Conservation (phyloP, 2,329 filamentous ascomycete genomes). For the Sporothrix dimorphospora region DNA sequence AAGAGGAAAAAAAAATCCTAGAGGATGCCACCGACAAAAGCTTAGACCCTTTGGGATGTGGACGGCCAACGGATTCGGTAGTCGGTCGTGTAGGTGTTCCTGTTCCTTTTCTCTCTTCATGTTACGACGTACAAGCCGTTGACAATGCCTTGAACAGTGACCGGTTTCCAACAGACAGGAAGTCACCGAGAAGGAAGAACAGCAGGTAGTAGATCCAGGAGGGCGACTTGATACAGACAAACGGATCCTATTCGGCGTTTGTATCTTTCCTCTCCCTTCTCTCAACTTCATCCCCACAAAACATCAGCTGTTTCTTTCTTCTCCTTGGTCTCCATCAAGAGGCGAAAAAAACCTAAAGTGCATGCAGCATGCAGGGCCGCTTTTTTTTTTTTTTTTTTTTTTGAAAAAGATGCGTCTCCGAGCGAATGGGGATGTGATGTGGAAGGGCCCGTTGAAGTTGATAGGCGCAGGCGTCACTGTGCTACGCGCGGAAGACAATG, state of each 20-base stretch:
- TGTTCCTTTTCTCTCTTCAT: background rate
- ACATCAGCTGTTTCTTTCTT: background rate
- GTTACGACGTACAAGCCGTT: background rate
- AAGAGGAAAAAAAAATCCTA: background rate
- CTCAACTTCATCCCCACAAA: background rate
- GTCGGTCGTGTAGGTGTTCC: background rate
- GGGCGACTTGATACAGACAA: background rate
- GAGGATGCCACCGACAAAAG: slow-evolving; percentile 14
- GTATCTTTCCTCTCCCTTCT: background rate
- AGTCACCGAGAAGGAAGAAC: background rate
- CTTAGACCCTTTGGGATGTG: background rate
- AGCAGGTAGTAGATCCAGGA: background rate
- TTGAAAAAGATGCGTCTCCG: background rate
- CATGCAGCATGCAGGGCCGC: slow-evolving; percentile 17
- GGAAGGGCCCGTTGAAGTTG: too few species aligned
- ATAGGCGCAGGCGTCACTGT: background rate
- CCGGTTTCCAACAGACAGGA: background rate
- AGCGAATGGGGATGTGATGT: background rate
- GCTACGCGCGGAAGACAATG: background rate
- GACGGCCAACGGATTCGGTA: background rate
- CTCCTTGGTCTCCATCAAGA: background rate
- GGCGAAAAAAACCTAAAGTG: background rate
- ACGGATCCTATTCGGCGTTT: background rate
- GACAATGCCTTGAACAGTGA: background rate
- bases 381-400: background rate